phyloP scores from a whole-genome alignment of 768 basidiomycete species.

The Trametes gibbosa region DNA sequence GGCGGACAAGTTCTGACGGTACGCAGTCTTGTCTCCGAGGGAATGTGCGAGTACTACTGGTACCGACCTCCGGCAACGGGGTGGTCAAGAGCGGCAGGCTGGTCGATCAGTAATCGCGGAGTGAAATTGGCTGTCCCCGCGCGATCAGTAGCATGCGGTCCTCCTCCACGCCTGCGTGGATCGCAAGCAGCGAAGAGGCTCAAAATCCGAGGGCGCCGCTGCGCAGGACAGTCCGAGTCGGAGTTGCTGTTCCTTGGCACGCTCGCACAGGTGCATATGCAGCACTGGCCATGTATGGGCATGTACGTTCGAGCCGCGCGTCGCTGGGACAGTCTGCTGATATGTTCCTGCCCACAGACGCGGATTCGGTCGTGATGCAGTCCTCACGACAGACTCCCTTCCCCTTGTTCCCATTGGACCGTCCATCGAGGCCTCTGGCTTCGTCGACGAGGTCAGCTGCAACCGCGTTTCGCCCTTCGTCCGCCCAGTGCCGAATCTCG shows the following conservation, averaged over 20 bases:
- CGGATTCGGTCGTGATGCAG: background rate
- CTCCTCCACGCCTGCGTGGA: background rate
- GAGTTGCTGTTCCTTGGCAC: background rate
- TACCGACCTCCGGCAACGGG: background rate
- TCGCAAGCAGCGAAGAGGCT: background rate
- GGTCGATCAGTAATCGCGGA: background rate
- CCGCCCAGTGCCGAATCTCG: conserved; percentile 2
- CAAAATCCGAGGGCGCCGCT: background rate
- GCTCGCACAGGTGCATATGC: background rate
- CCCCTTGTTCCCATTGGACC: background rate
- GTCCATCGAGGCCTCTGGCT: background rate
- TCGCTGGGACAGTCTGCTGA: background rate
- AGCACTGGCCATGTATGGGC: background rate
- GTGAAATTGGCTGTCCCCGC: background rate
- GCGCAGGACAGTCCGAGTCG: background rate
- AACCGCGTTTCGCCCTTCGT: background rate
- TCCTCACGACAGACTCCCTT: conserved; percentile 1
- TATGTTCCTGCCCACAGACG: background rate
- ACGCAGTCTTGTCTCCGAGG: too few species aligned
- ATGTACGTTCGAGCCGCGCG: background rate
- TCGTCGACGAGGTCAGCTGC: background rate
- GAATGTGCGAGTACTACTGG: background rate
- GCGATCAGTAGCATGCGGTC: too few species aligned
- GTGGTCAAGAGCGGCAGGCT: background rate
- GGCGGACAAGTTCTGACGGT: background rate